Base-by-base conservation (phyloP, 768 basidiomycete species). In the Cubamyces lactineus region DNA sequence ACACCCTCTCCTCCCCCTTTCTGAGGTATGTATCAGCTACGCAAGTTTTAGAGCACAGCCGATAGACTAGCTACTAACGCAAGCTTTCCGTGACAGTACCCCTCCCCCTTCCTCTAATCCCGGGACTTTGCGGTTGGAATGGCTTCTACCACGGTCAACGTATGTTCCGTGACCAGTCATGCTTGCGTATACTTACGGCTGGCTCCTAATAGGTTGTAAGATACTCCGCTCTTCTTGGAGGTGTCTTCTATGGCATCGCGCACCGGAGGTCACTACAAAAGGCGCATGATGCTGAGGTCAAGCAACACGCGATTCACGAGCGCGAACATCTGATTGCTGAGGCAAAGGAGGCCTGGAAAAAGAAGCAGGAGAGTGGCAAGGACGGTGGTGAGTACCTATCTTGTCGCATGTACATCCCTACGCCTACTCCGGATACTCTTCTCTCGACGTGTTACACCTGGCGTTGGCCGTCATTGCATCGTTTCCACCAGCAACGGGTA, bases 251-350 rank as follows among this genome's bases (percentile, higher is more conserved):
- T 75, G 96, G 96, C 73, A 88, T 96, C 75, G 86, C 86, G 71
- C 96, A 98, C 81, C 90, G 91, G 72, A 86, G 91, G 71, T 90
- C 95, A 71, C 78, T 99, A 67, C 94, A 96, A 79, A 83, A 85
- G 64, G 79, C 84, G 56, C 86, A 92, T 73, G 87, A 96, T 76
- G 78, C 85, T 62, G 84, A 89, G 67, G 92, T 90, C 76, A 82
- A 87, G 63, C 82, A 88, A 66, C 83, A 86, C 71, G 90, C 87
- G 56, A 77, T 86, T 46, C 88, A 92, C 70, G 84, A 84, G 66
- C 80, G 91, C 69, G 85, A 92, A 72, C 82, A 85, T 64, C 73
- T 97, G 73, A 84, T 98, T 75, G 82, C 83, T 65, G 84, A 96
- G 72, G 96, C 95, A 42, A 92, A 89, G 82, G 86, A 92, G 71